Evolutionary conservation across 2,329 filamentous ascomycete species (phyloP), one percentile per base, ranked within the genome.

Genomic region (Fusarium nisikadoi): DNA sequence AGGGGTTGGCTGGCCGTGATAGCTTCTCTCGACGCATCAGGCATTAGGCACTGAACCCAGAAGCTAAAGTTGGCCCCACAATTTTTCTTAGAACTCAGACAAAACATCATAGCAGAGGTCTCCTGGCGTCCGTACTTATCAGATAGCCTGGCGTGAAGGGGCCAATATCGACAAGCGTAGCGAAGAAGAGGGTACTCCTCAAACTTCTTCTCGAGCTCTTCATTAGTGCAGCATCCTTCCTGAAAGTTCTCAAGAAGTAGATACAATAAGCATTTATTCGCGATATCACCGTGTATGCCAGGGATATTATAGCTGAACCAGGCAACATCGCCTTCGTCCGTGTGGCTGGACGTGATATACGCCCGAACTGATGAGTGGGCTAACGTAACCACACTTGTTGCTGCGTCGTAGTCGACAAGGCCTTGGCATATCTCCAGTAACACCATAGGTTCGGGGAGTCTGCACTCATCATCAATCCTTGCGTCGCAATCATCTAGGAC

Each of bases 381-480:
- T 10, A 49, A 9, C 10, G 20, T 50, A 10, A 35, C 29, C 20
- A 50, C n/a, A 5, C 2, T 2, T 35, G 46, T 35, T 25, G 16
- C n/a, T 25, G n/a, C 16, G 0, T 50, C 46, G 16, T 25, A 50
- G 3, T 50, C 31, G 3, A 50, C 11, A 4, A 35, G 46, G 3
- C 46, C 46, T 50, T 50, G 31, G 1, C 46, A 50, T 5, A 35
- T 35, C 10, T 50, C 46, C 0, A 35, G n/a, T 2, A 50, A 25
- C 1, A 25, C 29, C 31, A 35, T 50, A 0, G 31, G 46, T 4
- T 35, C 46, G 0, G 46, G 29, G 0, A 50, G 11, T 25, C 46
- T 35, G 8, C 8, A 50, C n/a, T 50, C 31, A 0, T 50, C 29
- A 0, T 35, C 31, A 16, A 50, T 35, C 2, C 16, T 14, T 5